phyloP scores from a whole-genome alignment of 176 grass and related monocot genomes.

The Raddia guianensis region DNA sequence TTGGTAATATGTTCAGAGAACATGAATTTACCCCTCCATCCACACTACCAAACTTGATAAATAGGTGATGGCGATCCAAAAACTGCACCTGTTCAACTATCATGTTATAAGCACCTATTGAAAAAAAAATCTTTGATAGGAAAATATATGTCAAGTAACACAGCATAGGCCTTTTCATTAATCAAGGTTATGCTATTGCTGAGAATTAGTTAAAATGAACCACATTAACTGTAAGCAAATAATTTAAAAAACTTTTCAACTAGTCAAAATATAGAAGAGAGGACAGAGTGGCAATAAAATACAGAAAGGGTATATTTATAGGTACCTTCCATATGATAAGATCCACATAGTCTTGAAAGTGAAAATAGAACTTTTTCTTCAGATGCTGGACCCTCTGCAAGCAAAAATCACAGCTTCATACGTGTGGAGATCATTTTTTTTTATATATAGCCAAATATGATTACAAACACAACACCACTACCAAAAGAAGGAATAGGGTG shows the following conservation, averaged over 20 bases:
- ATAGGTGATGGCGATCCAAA: constrained; percentile 91
- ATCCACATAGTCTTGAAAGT: constrained; percentile 96
- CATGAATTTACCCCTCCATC: constrained; percentile 77
- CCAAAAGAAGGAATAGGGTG: neutral
- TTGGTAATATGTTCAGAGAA: constrained; percentile 20
- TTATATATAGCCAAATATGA: constrained; percentile 10
- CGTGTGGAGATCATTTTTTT: neutral
- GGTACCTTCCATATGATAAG: constrained; percentile 98
- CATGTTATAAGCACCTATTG: constrained; percentile 54
- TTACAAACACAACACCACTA: neutral
- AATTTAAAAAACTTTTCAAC: constrained; percentile 28
- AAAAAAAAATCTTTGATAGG: constrained; percentile 30
- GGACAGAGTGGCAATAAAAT: constrained; percentile 32
- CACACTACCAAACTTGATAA: constrained; percentile 97
- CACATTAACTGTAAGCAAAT: neutral
- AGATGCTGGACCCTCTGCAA: constrained; percentile 96
- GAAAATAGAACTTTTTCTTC: constrained; percentile 98
- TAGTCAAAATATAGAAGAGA: constrained; percentile 17
- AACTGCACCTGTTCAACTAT: constrained; percentile 89
- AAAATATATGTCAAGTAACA: constrained; percentile 19
- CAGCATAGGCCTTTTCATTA: constrained; percentile 25
- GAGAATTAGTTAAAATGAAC: constrained; percentile 32
- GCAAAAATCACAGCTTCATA: constrained; percentile 50
- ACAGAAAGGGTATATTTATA: neutral
- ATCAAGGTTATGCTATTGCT: constrained; percentile 34